A percentile compares a stretch with the other conserved stretches of the same genome.
Conservation (phyloP, 192 early-diverging fungal genomes). For the Backusella westeae region DNA sequence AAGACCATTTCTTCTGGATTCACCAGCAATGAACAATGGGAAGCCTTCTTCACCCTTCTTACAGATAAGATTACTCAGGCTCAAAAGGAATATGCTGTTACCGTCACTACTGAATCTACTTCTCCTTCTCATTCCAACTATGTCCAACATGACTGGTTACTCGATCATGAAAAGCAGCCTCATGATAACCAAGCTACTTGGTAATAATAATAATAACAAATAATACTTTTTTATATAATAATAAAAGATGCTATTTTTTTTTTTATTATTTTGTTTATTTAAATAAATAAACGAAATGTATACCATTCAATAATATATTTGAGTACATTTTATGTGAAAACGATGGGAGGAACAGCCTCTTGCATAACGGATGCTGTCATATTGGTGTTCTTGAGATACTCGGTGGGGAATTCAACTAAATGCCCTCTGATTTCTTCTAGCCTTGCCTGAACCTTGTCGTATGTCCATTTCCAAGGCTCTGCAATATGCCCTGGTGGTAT, state of each 20-base stretch:
- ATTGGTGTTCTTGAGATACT: constrained; percentile 45
- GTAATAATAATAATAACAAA: background rate
- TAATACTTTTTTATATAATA: background rate
- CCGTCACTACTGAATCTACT: background rate
- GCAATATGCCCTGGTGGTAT: constrained; percentile 51
- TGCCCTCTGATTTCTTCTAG: constrained; percentile 48
- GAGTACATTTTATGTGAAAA: constrained; percentile 21
- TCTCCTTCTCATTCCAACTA: background rate
- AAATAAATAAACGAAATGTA: background rate
- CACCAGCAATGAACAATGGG: constrained; percentile 4
- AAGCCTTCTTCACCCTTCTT: background rate
- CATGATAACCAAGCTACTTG: constrained; percentile 7
- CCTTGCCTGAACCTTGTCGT: constrained; percentile 26
- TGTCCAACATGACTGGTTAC: background rate
- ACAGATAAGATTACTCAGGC: background rate
- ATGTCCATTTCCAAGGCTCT: constrained; percentile 24
- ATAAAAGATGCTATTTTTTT: background rate
- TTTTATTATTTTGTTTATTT: background rate
- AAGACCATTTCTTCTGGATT: background rate
- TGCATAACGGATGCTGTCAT: constrained; percentile 41
- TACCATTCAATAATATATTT: background rate
- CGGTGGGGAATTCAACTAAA: constrained; percentile 50
- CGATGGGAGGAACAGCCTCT: constrained; percentile 43
- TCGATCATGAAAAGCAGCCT: background rate
- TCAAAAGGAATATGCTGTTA: background rate